A percentile compares a stretch with the other conserved stretches of the same genome.
Conservation (phyloP, 441 rosid species). For the Erodium moschatum region DNA sequence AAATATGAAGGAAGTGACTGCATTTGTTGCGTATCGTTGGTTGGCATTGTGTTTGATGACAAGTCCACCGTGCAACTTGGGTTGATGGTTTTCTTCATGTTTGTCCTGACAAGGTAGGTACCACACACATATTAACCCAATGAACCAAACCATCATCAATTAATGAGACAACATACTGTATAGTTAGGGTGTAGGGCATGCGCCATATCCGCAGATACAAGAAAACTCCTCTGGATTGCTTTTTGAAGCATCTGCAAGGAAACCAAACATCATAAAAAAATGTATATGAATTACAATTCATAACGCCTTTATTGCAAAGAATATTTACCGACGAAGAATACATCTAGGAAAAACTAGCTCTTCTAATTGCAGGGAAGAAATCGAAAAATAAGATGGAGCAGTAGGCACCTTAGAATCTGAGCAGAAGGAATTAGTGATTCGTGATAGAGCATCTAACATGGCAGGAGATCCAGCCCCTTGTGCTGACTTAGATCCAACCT, state of each 20-base stretch:
- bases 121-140: not conserved
- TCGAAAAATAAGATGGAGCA: no score
- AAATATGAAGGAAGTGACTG: slow-evolving; percentile 75
- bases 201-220: slow-evolving; percentile 97
- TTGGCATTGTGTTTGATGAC: slow-evolving; percentile 94
- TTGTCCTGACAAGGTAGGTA: slow-evolving; percentile 47
- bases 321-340: not conserved
- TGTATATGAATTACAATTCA: not conserved
- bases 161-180: slow-evolving; percentile 32
- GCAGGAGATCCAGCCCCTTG: slow-evolving; percentile 98
- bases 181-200: slow-evolving; percentile 97
- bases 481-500: slow-evolving; percentile 89
- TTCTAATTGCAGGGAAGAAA: no score
- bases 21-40: slow-evolving; percentile 92
- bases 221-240: slow-evolving; percentile 77
- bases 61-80: slow-evolving; percentile 91
- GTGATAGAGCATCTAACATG: slow-evolving; percentile 87
- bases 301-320: not conserved
- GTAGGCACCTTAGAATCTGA: slow-evolving; percentile 50
- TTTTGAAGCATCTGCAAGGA: slow-evolving; percentile 59
- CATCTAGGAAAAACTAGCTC: no score
- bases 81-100: slow-evolving; percentile 94
- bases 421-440: slow-evolving; percentile 62
- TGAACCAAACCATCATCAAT: no score
- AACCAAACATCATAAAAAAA: not conserved